Base-by-base conservation (phyloP, 2,329 filamentous ascomycete genomes). In the Fusarium illudens region DNA sequence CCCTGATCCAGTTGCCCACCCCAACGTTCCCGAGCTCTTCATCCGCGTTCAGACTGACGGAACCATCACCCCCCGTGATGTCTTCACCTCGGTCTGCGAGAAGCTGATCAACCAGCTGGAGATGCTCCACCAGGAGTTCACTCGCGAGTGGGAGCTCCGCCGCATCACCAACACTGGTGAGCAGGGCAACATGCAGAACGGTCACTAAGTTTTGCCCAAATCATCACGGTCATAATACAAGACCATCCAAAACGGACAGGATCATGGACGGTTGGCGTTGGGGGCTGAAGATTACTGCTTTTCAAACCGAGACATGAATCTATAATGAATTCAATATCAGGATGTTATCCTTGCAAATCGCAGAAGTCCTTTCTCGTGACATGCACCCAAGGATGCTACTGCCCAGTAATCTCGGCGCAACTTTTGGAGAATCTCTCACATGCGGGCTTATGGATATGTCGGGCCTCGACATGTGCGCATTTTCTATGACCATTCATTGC, bases 1-100 rank as follows among this genome's bases (percentile, higher is more conserved):
- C 62, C 25, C 20, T 22, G 30, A 11, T 10, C 44, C 58, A 79
- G 87, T 89, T 58, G 82, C 81, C 51, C 87, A 89, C 61, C 87
- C 87, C 65, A 89, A 89, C 68, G 86, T 89, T 12, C 84, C 87
- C 9, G 86, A 89, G 73, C 79, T 89, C 39, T 81, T 87, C 65
- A 84, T 99, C 63, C 92, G 96, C 60, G 87, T 99, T 62, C 94
- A 97, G 81, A 99, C 96, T 5, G 93, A 98, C 77, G 96, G 96
- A 62, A 87, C 87, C 22, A 86, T 97, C 67, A 92, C 91, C 1
- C 94, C 96, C n/a, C 94, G 94, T 72, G 93, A 97, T 72, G 94
- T 94, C 2, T 85, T 99, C 37, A 84, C 96, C 58, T 87, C 90
- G 53, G 90, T 91, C 39, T 97, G 92, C 82, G 89, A 92, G 78